These are phyloP conservation scores for Kodamaea neixiangensis DNA, from an alignment of 805 yeast species.

Conservation along the genomic window DNA sequence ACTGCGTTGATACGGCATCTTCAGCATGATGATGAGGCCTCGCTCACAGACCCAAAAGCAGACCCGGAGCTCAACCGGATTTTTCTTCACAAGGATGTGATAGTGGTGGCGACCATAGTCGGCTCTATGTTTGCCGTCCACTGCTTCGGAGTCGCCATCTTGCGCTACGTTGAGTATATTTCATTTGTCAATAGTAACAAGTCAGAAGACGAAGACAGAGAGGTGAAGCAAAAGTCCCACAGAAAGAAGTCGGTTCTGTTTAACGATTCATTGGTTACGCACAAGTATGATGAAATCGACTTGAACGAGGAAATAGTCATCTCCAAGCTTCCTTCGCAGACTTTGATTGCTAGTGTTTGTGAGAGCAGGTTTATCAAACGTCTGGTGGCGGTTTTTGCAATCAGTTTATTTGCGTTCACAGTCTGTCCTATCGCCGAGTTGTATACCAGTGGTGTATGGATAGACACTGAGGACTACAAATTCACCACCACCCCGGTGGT, in stretches of 20 bases:
- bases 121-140: slow-evolving; percentile 16
- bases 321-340: not conserved
- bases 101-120: slow-evolving; percentile 10
- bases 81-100: slow-evolving; percentile 16
- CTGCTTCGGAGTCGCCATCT: slow-evolving; percentile 14
- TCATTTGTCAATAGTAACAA: slow-evolving; percentile 12
- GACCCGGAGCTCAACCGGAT: slow-evolving; percentile 6
- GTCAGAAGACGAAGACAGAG: slow-evolving; percentile 9
- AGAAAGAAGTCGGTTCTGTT: slow-evolving; percentile 20
- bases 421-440: not conserved
- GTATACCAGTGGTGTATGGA: slow-evolving; percentile 6
- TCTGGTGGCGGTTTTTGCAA: not conserved
- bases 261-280: slow-evolving; percentile 17
- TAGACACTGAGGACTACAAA: slow-evolving; percentile 2
- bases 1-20: not conserved
- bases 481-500: slow-evolving; percentile 30
- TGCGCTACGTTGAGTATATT: slow-evolving; percentile 19
- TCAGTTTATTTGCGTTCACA: not conserved
- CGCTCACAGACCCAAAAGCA: not conserved
- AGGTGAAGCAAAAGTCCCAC: slow-evolving; percentile 8
- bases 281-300: slow-evolving; percentile 13
- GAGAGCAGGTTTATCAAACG: not conserved
- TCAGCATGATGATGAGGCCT: not conserved
- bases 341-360: not conserved
- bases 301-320: not conserved